Evolutionary conservation across 331 rosid genomes (phyloP), one percentile per base, ranked within the genome.

Genomic region (Malus hybrid): DNA sequence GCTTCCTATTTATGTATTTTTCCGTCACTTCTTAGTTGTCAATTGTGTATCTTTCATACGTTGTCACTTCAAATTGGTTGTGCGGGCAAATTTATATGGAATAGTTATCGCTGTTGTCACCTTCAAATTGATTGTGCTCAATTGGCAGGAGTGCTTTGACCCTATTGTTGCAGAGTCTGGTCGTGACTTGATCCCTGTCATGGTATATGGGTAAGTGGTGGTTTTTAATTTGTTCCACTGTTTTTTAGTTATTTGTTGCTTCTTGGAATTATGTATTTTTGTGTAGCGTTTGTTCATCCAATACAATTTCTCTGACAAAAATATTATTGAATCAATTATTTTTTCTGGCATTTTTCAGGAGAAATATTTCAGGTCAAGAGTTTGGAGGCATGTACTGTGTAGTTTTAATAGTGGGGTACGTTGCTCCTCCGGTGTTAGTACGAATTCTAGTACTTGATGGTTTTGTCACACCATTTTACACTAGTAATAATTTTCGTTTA

Each of bases 331-430:
- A 24, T 19, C 44, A 57, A 16, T 75, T 60, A 4, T 55, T 62
- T 60, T 39, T 24, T 15, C 19, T 11, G 74, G 63, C 65, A 58
- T 66, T 75, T 18, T 88, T 93, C 97, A 94, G 99, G 89, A 87
- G 99, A 83, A 94, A 94, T 81, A 94, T 94, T 73, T 94, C 99
- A 57, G 97, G 97, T 46, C 99, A 94, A 82, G 99, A 94, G 83
- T 94, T 94, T 67, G 99, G 99, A 36, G 99, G 99, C 68, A 94
- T 94, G 99, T 92, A 90, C 81, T 94, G 99, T 80, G 85, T 94
- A 22, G 99, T 94, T 68, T 83, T 94, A 82, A 90, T 72, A 39
- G 96, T 92, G 85, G 88, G 91, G 99, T 94, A 92, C 18, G 89
- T 56, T 58, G 10, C 68, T 82, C 26, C 78, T 67, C 63, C 13